phyloP scores from a whole-genome alignment of 257 asterid species.

The Gentiana dahurica region DNA sequence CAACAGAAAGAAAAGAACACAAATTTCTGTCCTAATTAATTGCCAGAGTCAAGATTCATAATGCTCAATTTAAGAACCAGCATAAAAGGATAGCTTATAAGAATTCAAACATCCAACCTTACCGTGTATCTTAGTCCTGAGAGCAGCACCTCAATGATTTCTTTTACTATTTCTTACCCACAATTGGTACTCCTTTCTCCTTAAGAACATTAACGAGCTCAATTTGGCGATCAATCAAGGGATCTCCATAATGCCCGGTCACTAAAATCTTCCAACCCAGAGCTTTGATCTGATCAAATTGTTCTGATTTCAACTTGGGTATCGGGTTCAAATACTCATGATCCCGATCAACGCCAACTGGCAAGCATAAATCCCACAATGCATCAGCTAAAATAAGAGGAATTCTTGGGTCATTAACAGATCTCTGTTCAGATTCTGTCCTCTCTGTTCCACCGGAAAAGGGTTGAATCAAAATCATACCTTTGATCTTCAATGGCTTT shows the following conservation, averaged over 20 bases:
- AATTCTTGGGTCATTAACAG: not conserved
- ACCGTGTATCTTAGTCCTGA: too few relatives aligned
- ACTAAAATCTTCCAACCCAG: constrained; percentile 20
- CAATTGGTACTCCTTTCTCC: too few relatives aligned
- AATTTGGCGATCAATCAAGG: constrained; percentile 26
- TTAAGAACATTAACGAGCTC: too few relatives aligned
- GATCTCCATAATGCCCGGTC: constrained; percentile 33
- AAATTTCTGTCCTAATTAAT: too few relatives aligned
- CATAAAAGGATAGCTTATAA: too few relatives aligned
- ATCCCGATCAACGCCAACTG: constrained; percentile 33
- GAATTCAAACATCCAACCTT: too few relatives aligned
- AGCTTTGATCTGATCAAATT: constrained; percentile 12
- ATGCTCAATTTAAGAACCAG: too few relatives aligned
- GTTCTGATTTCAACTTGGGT: not conserved
- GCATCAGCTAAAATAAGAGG: constrained; percentile 16
- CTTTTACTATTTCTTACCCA: too few relatives aligned
- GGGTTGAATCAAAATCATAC: constrained; percentile 37
- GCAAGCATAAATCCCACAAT: constrained; percentile 36
- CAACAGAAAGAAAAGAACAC: too few relatives aligned
- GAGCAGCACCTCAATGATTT: too few relatives aligned
- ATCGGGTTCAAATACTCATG: constrained; percentile 35
- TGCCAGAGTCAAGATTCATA: too few relatives aligned
- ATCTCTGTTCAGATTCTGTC: constrained; percentile 34
- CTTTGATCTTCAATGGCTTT: constrained; percentile 25
- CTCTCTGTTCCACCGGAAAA: constrained; percentile 43